These are phyloP conservation scores for Yamadazyma sp. DNA, from an alignment of 1,139 yeast genomes.

Conservation along the genomic window DNA sequence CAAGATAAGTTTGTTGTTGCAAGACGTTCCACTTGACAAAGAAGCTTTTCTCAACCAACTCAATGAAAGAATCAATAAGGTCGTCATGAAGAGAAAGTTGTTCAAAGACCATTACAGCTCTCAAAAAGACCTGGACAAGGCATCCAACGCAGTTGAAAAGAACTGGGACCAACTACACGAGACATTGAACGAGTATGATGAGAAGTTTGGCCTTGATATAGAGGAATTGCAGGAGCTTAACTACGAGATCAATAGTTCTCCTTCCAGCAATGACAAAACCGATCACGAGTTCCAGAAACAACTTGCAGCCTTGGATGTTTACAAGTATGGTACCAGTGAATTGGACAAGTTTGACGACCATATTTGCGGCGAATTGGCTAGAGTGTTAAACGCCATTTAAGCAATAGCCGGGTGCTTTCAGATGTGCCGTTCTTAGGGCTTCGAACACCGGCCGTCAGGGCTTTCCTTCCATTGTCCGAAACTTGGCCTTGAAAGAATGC, in stretches of 20 bases:
- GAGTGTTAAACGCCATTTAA: slow-evolving; percentile 3
- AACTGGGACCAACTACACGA: slow-evolving; percentile 52
- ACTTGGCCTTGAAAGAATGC: too few relatives aligned
- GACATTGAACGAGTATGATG: slow-evolving; percentile 42
- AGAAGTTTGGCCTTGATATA: slow-evolving; percentile 55
- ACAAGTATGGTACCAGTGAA: slow-evolving; percentile 24
- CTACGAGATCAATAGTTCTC: slow-evolving; percentile 11
- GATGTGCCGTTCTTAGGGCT: background rate
- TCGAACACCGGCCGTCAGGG: too few relatives aligned
- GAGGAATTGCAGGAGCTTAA: slow-evolving; percentile 63
- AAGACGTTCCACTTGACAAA: slow-evolving; percentile 19
- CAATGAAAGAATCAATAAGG: slow-evolving; percentile 26
- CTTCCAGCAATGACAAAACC: slow-evolving; percentile 16
- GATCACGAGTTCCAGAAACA: slow-evolving; percentile 17
- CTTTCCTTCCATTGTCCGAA: too few relatives aligned
- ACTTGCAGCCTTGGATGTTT: slow-evolving; percentile 17
- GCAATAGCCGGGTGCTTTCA: too few relatives aligned
- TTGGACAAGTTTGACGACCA: slow-evolving; percentile 26
- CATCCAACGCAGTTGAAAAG: slow-evolving; percentile 34
- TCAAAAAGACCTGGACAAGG: slow-evolving; percentile 21
- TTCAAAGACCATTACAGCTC: slow-evolving; percentile 32
- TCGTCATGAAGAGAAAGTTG: slow-evolving; percentile 30
- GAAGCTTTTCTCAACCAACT: slow-evolving; percentile 32
- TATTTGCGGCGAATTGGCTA: slow-evolving; percentile 6
- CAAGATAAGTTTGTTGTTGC: slow-evolving; percentile 33